phyloP scores from a whole-genome alignment of 805 yeast species.

The Myxozyma kluyveri region DNA sequence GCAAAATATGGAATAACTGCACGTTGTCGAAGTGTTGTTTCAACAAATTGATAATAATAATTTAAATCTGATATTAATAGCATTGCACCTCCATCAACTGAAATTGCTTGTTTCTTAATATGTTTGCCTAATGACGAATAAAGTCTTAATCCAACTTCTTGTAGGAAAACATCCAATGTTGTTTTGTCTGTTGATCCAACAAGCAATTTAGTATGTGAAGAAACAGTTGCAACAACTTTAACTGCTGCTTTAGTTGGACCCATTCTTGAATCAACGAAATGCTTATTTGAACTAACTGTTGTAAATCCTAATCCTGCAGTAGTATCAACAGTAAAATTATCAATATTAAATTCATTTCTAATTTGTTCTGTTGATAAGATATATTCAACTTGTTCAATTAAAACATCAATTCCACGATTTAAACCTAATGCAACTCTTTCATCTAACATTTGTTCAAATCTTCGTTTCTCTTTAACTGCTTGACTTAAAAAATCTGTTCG shows the following conservation, averaged over 20 bases:
- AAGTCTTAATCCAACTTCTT: conserved; percentile 86
- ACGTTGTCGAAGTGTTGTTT: conserved; percentile 48
- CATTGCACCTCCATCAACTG: conserved; percentile 72
- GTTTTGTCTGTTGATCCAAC: conserved; percentile 83
- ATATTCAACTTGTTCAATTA: conserved; percentile 75
- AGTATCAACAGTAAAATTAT: conserved; percentile 7
- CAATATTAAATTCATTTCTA: conserved; percentile 21
- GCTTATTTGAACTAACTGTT: background rate
- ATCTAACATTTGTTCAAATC: conserved; percentile 77
- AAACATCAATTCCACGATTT: conserved; percentile 85
- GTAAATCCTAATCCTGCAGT: background rate
- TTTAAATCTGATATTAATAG: conserved; percentile 67
- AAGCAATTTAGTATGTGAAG: conserved; percentile 68
- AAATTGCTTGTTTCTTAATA: conserved; percentile 67
- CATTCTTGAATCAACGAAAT: conserved; percentile 33
- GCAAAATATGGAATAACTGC: conserved; percentile 68
- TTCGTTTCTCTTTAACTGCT: conserved; percentile 73
- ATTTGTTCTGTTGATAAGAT: conserved; percentile 52
- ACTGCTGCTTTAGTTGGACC: conserved; percentile 65
- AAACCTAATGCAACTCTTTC: conserved; percentile 89
- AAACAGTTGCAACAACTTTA: conserved; percentile 59
- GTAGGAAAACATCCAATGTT: conserved; percentile 87
- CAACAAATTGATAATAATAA: conserved; percentile 67
- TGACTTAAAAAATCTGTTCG: conserved; percentile 77
- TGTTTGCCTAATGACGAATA: conserved; percentile 73